Evolutionary conservation across 306 rosid genomes (phyloP).

Genomic region (Rosa lucieae): DNA sequence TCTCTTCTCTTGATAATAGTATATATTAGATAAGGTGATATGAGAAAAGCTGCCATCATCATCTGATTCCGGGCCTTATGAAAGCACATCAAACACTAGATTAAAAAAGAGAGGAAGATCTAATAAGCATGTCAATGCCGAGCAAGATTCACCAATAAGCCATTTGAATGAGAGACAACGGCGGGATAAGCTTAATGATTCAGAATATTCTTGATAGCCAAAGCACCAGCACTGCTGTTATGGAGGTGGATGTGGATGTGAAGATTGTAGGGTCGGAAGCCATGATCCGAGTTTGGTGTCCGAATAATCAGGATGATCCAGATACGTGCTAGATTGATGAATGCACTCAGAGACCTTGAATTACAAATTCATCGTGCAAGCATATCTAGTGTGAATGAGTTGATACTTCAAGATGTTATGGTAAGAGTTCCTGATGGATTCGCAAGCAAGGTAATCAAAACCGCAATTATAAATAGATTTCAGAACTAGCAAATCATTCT

Average conservation of each 20-base stretch:
- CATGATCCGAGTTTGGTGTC: conserved; percentile 48
- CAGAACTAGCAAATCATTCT: neutral
- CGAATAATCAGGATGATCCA: conserved; percentile 47
- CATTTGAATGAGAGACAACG: no score
- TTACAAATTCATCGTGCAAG: conserved; percentile 50
- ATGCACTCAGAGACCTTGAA: conserved; percentile 46
- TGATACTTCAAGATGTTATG: conserved; percentile 63
- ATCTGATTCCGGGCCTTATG: no score
- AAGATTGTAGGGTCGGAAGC: conserved; percentile 49
- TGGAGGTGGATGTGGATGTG: conserved; percentile 58
- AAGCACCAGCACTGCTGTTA: no score
- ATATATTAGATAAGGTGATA: no score
- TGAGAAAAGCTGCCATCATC: no score
- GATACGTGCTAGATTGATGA: conserved; percentile 45
- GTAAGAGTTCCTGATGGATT: conserved; percentile 39
- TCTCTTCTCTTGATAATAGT: no score
- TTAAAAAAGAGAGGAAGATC: no score
- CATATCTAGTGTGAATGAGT: conserved; percentile 49
- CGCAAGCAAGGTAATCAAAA: conserved; percentile 35
- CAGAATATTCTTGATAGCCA: neutral
- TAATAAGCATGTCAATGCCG: no score
- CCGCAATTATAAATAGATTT: conserved; percentile 36
- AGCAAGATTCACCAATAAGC: no score
- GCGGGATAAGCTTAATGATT: neutral
- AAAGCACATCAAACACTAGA: no score